These are phyloP conservation scores for Spathaspora sp. DNA, from an alignment of 805 yeast species.

Conservation along the genomic window DNA sequence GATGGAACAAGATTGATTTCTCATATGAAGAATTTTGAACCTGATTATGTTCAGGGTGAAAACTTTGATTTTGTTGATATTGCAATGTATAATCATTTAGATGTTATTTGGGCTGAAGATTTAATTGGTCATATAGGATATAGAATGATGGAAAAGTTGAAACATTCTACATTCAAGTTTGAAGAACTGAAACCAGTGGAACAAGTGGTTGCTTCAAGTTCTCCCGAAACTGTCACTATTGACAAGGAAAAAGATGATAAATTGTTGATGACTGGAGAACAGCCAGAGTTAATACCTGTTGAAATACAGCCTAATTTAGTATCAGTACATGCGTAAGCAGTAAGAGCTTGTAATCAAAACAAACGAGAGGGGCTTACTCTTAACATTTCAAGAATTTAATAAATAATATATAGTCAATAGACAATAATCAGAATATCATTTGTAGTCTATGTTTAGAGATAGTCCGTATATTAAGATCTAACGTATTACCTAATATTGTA, in stretches of 20 bases:
- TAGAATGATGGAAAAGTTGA: constrained; percentile 13
- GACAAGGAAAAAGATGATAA: background rate
- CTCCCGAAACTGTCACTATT: background rate
- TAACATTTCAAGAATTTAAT: no score
- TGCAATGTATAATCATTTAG: constrained; percentile 76
- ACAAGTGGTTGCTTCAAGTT: background rate
- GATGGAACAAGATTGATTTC: constrained; percentile 65
- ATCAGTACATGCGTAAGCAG: background rate
- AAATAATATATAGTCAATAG: no score
- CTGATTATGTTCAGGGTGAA: constrained; percentile 29
- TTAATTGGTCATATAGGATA: constrained; percentile 62
- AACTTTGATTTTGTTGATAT: constrained; percentile 42
- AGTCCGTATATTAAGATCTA: no score
- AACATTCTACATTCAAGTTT: background rate
- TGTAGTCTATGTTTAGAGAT: no score
- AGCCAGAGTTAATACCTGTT: background rate
- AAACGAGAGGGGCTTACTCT: background rate
- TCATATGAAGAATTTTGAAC: constrained; percentile 63
- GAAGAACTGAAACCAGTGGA: background rate
- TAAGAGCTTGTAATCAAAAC: background rate
- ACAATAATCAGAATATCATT: no score
- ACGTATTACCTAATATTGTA: background rate
- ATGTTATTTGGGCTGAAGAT: constrained; percentile 90
- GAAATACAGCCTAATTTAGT: background rate
- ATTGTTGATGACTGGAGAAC: background rate